phyloP scores from a whole-genome alignment of 495 filamentous ascomycete species.

The Lepraria neglecta region DNA sequence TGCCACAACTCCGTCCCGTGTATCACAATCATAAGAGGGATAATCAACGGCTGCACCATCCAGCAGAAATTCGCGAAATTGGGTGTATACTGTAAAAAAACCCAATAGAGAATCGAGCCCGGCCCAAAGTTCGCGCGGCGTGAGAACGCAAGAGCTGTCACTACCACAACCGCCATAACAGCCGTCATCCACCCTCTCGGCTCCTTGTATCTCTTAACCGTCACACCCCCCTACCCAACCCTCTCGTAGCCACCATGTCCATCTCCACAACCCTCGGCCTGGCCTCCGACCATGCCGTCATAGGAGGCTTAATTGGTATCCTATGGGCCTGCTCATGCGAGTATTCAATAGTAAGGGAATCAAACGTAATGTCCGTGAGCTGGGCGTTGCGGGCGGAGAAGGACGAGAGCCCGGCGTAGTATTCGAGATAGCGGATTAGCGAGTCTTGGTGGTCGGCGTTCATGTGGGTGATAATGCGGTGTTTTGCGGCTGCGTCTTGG shows the following conservation, averaged over 20 bases:
- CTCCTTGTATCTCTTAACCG: slow-evolving; percentile 48
- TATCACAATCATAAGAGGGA: slow-evolving; percentile 42
- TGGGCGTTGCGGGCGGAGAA: slow-evolving; percentile 43
- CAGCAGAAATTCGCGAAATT: slow-evolving; percentile 47
- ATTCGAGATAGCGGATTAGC: slow-evolving; percentile 58
- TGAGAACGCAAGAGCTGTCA: slow-evolving; percentile 41
- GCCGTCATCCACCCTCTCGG: slow-evolving; percentile 39
- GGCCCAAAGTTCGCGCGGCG: slow-evolving; percentile 48
- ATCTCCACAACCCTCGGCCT: slow-evolving; percentile 61
- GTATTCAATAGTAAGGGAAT: slow-evolving; percentile 46
- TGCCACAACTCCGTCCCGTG: slow-evolving; percentile 50
- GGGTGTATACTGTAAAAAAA: slow-evolving; percentile 39
- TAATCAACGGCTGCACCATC: slow-evolving; percentile 42
- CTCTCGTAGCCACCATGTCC: slow-evolving; percentile 51
- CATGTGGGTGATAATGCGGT: slow-evolving; percentile 71
- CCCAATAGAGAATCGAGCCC: slow-evolving; percentile 30
- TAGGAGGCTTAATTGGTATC: slow-evolving; percentile 57
- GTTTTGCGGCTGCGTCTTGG: slow-evolving; percentile 39
- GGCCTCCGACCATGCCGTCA: slow-evolving; percentile 54
- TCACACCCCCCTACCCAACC: slow-evolving; percentile 50
- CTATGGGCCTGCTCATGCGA: slow-evolving; percentile 43
- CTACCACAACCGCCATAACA: slow-evolving; percentile 42
- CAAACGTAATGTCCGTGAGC: slow-evolving; percentile 54
- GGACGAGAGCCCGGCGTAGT: slow-evolving; percentile 49
- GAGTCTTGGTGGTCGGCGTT: slow-evolving; percentile 67